These are phyloP conservation scores for Persicaria tinctoria DNA, from an alignment of 148 eudicot species.

Conservation along the genomic window DNA sequence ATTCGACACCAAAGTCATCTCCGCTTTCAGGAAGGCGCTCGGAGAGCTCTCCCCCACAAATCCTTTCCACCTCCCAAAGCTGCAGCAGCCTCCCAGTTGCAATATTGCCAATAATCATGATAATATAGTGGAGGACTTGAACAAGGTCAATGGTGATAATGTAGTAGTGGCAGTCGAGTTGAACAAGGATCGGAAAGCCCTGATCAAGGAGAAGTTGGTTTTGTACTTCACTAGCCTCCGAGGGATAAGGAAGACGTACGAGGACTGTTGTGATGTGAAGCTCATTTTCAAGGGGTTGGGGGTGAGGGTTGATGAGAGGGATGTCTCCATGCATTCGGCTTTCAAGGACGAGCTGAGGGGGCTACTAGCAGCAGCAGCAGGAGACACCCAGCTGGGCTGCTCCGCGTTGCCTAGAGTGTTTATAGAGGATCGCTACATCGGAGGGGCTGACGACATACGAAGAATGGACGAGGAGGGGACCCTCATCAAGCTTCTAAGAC, in stretches of 20 bases:
- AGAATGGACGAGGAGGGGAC: slow-evolving; percentile 80
- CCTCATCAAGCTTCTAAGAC: slow-evolving; percentile 38
- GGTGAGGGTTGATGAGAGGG: slow-evolving; percentile 56
- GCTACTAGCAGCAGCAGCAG: slow-evolving; percentile 24
- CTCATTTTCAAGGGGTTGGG: slow-evolving; percentile 44
- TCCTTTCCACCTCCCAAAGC: slow-evolving; percentile 1
- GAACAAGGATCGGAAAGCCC: not conserved
- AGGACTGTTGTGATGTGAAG: slow-evolving; percentile 65
- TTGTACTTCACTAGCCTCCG: slow-evolving; percentile 76
- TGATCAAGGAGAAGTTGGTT: slow-evolving; percentile 16
- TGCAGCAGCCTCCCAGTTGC: not conserved
- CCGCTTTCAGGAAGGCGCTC: slow-evolving; percentile 6
- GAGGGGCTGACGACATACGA: slow-evolving; percentile 61
- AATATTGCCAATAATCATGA: not conserved
- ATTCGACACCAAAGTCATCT: not conserved
- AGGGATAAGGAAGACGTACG: slow-evolving; percentile 93
- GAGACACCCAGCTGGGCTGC: slow-evolving; percentile 29
- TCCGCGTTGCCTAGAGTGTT: slow-evolving; percentile 60
- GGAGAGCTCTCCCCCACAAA: slow-evolving; percentile 4
- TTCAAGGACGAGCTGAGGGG: slow-evolving; percentile 71
- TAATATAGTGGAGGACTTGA: not conserved
- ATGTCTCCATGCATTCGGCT: slow-evolving; percentile 82
- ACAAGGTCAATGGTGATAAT: not conserved
- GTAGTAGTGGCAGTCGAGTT: too few relatives aligned
- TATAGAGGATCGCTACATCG: slow-evolving; percentile 67